Percentiles rank a stretch among this genome's conserved stretches.
Evolutionary conservation across 345 rosid species (phyloP).

Genomic region (Gossypium thurberi): DNA sequence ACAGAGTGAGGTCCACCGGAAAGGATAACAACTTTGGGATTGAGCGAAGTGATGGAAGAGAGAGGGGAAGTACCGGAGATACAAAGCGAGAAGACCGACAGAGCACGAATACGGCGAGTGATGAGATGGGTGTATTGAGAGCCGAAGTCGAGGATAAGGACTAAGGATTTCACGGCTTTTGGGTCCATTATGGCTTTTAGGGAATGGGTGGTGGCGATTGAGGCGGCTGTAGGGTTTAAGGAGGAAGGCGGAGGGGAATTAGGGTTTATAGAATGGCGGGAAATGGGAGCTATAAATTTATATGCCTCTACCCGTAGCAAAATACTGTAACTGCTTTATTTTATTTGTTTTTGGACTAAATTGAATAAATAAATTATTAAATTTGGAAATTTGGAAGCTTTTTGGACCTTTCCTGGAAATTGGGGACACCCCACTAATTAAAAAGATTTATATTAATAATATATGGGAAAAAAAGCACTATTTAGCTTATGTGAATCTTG

Average conservation of each 20-base stretch:
- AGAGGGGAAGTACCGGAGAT: conserved; percentile 79
- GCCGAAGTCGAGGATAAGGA: conserved; percentile 85
- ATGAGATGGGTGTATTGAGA: conserved; percentile 94
- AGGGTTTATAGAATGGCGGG: conserved; percentile 1
- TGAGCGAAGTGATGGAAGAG: conserved; percentile 42
- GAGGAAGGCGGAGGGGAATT: background rate
- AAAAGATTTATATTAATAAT: no score
- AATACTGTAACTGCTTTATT: background rate
- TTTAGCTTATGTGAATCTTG: no score
- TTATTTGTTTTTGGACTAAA: background rate
- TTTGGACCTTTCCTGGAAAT: no score
- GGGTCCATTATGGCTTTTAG: conserved; percentile 27
- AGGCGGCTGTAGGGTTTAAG: background rate
- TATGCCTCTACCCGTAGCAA: background rate
- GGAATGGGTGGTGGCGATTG: background rate
- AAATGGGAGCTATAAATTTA: background rate
- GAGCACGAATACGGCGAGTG: conserved; percentile 83
- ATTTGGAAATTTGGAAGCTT: no score
- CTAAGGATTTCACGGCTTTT: conserved; percentile 48
- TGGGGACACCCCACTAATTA: no score
- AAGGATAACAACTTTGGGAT: conserved; percentile 78
- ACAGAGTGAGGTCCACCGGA: conserved; percentile 99
- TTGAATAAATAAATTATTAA: background rate
- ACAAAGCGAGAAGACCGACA: conserved; percentile 81
- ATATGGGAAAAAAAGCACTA: no score